Conservation (phyloP, 2,329 filamentous ascomycete species). For the Helotiales sp. region DNA sequence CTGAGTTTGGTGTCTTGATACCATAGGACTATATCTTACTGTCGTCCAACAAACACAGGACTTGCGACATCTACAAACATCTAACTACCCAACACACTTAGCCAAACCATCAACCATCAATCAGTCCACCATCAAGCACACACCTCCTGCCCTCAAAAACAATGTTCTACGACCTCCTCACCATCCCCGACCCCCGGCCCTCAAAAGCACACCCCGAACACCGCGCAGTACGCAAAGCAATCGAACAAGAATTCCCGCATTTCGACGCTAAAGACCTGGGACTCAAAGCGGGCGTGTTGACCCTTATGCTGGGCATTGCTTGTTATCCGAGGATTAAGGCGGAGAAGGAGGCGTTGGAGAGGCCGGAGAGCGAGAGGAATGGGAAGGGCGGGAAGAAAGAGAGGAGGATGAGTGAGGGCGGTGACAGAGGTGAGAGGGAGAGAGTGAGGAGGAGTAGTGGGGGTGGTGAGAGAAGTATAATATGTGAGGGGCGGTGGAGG, state of each 20-base stretch:
- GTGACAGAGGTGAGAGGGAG: not conserved
- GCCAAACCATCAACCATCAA: too few relatives aligned
- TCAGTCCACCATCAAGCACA: not conserved
- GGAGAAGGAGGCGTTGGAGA: constrained; percentile 16
- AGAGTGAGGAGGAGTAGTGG: constrained; percentile 7
- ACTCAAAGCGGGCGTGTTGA: constrained; percentile 25
- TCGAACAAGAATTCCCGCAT: constrained; percentile 47
- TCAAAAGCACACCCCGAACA: constrained; percentile 48
- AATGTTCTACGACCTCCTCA: constrained; percentile 12
- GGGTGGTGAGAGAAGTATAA: not conserved
- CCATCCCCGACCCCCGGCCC: constrained; percentile 42
- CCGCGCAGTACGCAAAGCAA: constrained; percentile 45
- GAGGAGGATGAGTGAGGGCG: not conserved
- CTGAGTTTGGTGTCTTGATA: too few relatives aligned
- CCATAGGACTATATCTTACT: too few relatives aligned
- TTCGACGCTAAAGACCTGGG: constrained; percentile 40
- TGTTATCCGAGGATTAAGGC: constrained; percentile 25
- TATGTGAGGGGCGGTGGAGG: too few relatives aligned
- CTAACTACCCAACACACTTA: too few relatives aligned
- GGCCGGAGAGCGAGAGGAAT: constrained; percentile 3
- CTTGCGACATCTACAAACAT: not conserved
- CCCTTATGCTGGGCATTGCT: constrained; percentile 17
- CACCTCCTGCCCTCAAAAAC: not conserved
- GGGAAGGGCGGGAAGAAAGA: not conserved
- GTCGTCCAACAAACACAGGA: too few relatives aligned